A percentile compares a stretch with the other conserved stretches of the same genome.
These are phyloP conservation scores for Acacia concinna DNA, from an alignment of 331 rosid species.

Conservation along the genomic window DNA sequence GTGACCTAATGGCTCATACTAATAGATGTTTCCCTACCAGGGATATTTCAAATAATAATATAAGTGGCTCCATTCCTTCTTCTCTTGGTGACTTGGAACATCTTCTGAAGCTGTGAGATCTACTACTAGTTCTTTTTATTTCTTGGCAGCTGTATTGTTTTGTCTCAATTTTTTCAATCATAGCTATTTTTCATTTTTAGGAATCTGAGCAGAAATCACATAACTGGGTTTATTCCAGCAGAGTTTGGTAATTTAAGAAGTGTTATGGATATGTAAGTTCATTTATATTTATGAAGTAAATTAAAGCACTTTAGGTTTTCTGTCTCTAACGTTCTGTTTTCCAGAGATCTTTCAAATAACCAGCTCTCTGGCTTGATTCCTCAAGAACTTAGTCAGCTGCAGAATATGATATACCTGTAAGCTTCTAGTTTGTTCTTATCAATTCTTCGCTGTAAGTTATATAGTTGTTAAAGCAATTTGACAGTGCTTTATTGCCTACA, in stretches of 20 bases:
- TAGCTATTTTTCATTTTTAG: conserved; percentile 36
- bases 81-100: conserved; percentile 98
- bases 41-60: conserved; percentile 82
- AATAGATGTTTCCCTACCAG: conserved; percentile 43
- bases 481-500: not conserved
- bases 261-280: conserved; percentile 87
- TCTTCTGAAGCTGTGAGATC: conserved; percentile 89
- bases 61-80: conserved; percentile 79
- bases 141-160: not conserved
- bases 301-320: not conserved
- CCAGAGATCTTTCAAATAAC: conserved; percentile 90
- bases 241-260: conserved; percentile 96
- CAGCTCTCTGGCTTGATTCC: conserved; percentile 79
- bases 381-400: conserved; percentile 87
- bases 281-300: not conserved
- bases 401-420: conserved; percentile 79
- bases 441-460: not conserved
- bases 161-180: conserved; percentile 40
- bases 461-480: not conserved
- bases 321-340: conserved; percentile 27
- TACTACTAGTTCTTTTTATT: conserved; percentile 3
- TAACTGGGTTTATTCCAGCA: conserved; percentile 76
- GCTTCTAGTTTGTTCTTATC: conserved; percentile 21
- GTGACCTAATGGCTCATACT: conserved; percentile 14
- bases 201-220: conserved; percentile 82